Evolutionary conservation across 2,329 filamentous ascomycete species (phyloP), one percentile per base, ranked within the genome.

Genomic region (Pseudogymnoascus sp.): DNA sequence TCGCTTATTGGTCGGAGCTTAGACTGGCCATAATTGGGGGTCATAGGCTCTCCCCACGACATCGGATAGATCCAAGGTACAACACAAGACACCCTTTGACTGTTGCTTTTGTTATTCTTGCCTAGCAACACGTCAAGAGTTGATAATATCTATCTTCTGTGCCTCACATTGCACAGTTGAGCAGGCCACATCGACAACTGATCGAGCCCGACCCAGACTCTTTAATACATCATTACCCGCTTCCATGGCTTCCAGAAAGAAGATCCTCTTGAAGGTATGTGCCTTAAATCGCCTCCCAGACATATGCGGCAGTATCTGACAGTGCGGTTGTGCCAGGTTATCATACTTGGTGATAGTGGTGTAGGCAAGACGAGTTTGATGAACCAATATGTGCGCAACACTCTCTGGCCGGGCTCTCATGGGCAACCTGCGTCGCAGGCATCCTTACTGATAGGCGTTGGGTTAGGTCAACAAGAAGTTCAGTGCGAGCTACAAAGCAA

Each of bases 281-380:
- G 18, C 18, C 21, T 26, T 14, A 18, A 18, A n/a, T 26, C 26
- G 8, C 31, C 66, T 66, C 66, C 68, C 18, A 62, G 31, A 37
- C 18, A 1, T 31, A 16, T n/a, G 18, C 18, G 29, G 40, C 47
- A 11, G n/a, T 42, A 36, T 23, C 62, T 37, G 54, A 63, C 47
- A 40, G 16, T 62, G 26, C 18, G 6, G 12, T 29, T 16, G 18
- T 39, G 51, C 39, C 59, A 97, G 93, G 93, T 99, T 74, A 99
- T 99, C 74, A 97, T 99, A 79, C 88, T 99, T 71, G 95, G 95
- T 72, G 95, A 99, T 78, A 97, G 93, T 78, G 95, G 95, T 80
- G 95, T 99, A 67, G 95, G 95, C 77, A 99, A 99, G 85, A 99
- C 95, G 66, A 97, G 92, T 79, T 87, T 99, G 85, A 99, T 99